Evolutionary conservation across 176 grass and related monocot species (phyloP).

Genomic region (Saccharum spontaneum): DNA sequence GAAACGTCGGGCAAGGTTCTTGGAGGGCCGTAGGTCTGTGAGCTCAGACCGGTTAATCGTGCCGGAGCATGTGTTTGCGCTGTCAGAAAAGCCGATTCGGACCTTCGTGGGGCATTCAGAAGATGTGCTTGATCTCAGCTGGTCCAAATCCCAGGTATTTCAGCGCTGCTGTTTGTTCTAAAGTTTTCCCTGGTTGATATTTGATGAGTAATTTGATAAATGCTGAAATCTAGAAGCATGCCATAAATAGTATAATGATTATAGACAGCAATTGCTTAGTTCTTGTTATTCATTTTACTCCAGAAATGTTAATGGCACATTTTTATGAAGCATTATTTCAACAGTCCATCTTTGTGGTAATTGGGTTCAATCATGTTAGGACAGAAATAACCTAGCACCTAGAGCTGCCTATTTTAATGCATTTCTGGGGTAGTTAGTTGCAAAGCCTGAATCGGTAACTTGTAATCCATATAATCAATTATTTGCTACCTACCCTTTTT

Average conservation of each 20-base stretch:
- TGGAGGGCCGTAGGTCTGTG: conserved; percentile 42
- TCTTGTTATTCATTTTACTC: background rate
- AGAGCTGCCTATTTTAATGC: background rate
- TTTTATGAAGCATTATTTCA: background rate
- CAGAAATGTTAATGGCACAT: background rate
- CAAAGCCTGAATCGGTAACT: background rate
- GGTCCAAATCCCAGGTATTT: conserved; percentile 94
- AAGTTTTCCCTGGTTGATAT: background rate
- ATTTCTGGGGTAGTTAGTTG: background rate
- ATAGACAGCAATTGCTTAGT: background rate
- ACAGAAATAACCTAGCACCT: background rate
- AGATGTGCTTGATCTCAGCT: conserved; percentile 96
- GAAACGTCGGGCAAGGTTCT: conserved; percentile 57
- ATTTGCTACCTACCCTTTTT: background rate
- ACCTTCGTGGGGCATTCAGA: conserved; percentile 75
- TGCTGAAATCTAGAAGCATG: conserved; percentile 22
- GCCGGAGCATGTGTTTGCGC: conserved; percentile 74
- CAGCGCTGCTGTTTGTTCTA: background rate
- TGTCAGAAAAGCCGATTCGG: conserved; percentile 78
- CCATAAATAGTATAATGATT: background rate
- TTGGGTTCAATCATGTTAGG: background rate
- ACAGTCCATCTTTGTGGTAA: background rate
- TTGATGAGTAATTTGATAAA: conserved; percentile 5
- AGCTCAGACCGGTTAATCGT: conserved; percentile 68
- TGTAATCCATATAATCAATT: conserved; percentile 4